Evolutionary conservation across 2,329 filamentous ascomycete species (phyloP).

Genomic region (Kalmusia sp.): DNA sequence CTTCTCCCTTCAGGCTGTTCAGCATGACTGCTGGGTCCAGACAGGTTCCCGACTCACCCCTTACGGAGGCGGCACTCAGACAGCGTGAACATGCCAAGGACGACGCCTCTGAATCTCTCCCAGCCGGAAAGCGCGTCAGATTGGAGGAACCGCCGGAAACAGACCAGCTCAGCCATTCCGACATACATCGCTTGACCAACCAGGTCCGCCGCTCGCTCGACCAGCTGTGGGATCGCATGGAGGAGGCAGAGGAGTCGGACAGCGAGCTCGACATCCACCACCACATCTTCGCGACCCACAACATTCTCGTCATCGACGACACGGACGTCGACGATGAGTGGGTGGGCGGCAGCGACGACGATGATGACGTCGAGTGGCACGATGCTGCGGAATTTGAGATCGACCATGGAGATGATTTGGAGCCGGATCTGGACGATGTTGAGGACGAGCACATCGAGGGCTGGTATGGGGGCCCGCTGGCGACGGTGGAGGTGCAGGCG

Average conservation of each 20-base stretch:
- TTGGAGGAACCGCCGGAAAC: constrained; percentile 26
- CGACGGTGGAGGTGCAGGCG: not conserved
- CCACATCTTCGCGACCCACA: not conserved
- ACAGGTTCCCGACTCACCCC: not conserved
- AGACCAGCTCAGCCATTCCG: constrained; percentile 25
- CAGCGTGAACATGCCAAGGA: not conserved
- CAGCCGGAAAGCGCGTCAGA: not conserved
- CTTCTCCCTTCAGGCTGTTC: not conserved
- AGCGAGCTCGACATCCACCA: not conserved
- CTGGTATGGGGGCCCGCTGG: no score
- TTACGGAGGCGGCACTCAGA: no score
- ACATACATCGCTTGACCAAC: constrained; percentile 22
- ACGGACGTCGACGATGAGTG: no score
- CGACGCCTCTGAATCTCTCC: not conserved
- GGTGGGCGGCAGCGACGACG: no score
- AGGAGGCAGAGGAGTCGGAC: not conserved
- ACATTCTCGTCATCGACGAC: no score
- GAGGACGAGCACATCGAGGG: no score
- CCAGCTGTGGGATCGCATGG: constrained; percentile 12
- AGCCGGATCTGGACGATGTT: no score
- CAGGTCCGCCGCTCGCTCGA: constrained; percentile 17
- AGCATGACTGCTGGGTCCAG: not conserved
- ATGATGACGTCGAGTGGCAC: no score
- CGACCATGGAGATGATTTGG: not conserved
- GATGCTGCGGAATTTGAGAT: not conserved